Percentiles rank a stretch among this genome's conserved stretches.
phyloP scores from a whole-genome alignment of 805 yeast species.

The Candida taoyuanica region DNA sequence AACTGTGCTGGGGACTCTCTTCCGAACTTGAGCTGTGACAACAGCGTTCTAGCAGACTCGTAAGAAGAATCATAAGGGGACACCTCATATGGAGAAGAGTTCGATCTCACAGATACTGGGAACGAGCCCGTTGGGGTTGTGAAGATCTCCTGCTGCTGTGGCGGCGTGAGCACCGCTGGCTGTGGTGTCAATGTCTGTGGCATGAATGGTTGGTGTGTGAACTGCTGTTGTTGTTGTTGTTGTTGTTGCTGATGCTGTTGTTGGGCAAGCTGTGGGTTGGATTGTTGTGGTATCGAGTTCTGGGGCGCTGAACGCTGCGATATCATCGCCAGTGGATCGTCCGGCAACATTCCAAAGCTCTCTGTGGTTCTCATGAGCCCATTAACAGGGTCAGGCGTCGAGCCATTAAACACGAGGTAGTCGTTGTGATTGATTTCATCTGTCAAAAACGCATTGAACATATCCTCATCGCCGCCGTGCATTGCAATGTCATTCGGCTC shows the following conservation, averaged over 20 bases:
- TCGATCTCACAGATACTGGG: constrained; percentile 2
- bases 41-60: constrained; percentile 22
- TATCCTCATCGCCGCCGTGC: constrained; percentile 19
- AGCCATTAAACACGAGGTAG: constrained; percentile 15
- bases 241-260: not conserved
- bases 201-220: not conserved
- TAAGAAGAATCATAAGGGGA: constrained; percentile 18
- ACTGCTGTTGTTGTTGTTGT: not conserved
- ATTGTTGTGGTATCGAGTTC: not conserved
- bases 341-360: too few relatives aligned
- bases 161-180: constrained; percentile 3
- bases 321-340: not conserved
- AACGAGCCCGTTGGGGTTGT: constrained; percentile 14
- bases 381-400: constrained; percentile 5
- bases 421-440: constrained; percentile 25
- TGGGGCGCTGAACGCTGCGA: not conserved
- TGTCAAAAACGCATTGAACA: constrained; percentile 23
- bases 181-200: not conserved
- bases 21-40: constrained; percentile 26
- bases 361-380: not conserved
- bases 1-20: constrained; percentile 22
- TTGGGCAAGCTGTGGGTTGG: not conserved
- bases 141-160: constrained; percentile 13
- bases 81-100: not conserved
- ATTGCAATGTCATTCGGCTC: not conserved